phyloP scores from a whole-genome alignment of 768 basidiomycete genomes.

The Clathrus columnatus region DNA sequence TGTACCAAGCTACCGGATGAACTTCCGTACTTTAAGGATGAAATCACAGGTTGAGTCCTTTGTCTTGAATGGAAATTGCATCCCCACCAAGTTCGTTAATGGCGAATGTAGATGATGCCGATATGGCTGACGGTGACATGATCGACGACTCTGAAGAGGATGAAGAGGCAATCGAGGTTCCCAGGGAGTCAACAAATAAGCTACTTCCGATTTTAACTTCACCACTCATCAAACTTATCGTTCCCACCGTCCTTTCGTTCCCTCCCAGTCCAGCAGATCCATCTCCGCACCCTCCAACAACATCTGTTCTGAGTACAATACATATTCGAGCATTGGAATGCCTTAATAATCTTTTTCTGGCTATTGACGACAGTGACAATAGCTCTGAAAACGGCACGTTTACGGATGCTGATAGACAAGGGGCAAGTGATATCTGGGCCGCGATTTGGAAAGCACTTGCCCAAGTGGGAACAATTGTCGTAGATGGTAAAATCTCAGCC shows the following conservation, averaged over 20 bases:
- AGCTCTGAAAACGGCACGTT: conserved; percentile 29
- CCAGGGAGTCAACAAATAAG: neutral
- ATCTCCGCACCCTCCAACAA: conserved; percentile 81
- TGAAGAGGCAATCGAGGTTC: conserved; percentile 18
- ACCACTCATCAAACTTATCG: conserved; percentile 59
- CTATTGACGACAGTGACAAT: conserved; percentile 39
- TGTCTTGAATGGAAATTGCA: conserved; percentile 22
- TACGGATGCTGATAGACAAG: conserved; percentile 36
- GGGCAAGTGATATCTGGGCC: conserved; percentile 52
- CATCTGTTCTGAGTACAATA: conserved; percentile 73
- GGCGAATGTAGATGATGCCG: conserved; percentile 23
- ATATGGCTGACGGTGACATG: conserved; percentile 30
- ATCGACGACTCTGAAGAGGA: conserved; percentile 34
- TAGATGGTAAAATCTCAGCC: conserved; percentile 20
- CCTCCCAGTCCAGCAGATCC: conserved; percentile 50
- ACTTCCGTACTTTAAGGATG: conserved; percentile 30
- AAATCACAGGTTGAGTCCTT: conserved; percentile 31
- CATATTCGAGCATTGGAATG: conserved; percentile 84
- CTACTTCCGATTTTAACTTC: conserved; percentile 56
- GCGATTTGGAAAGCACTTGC: conserved; percentile 55
- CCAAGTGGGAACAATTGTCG: conserved; percentile 47
- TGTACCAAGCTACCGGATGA: conserved; percentile 84
- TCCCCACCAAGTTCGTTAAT: conserved; percentile 4
- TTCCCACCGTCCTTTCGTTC: conserved; percentile 76
- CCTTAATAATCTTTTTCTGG: conserved; percentile 81